phyloP scores from a whole-genome alignment of 1,284 basidiomycete species.

The Sutorius eximius region DNA sequence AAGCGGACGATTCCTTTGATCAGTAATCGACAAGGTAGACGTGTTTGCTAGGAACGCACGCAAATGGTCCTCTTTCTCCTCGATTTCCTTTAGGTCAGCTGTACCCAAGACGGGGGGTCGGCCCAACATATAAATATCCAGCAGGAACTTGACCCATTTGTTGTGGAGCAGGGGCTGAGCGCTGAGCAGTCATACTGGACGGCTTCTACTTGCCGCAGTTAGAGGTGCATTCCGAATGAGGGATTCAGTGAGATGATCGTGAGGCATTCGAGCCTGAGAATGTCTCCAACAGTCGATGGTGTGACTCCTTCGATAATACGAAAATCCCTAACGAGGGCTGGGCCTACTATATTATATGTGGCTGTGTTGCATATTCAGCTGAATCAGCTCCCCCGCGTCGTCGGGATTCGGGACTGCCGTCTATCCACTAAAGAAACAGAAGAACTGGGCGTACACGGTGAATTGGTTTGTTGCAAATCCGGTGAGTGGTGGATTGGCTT shows the following conservation, averaged over 20 bases:
- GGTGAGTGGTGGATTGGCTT: too few relatives aligned
- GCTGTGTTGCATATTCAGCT: too few relatives aligned
- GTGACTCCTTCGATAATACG: background rate
- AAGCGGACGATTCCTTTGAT: background rate
- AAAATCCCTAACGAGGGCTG: too few relatives aligned
- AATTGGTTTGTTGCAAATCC: too few relatives aligned
- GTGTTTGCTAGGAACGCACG: constrained; percentile 30
- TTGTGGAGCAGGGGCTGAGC: constrained; percentile 15
- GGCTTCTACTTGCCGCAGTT: background rate
- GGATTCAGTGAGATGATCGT: background rate
- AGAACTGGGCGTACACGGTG: too few relatives aligned
- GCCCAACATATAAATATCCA: constrained; percentile 40
- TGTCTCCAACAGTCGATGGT: background rate
- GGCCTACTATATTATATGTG: too few relatives aligned
- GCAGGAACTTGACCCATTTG: constrained; percentile 30
- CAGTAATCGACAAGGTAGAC: background rate
- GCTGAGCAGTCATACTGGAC: constrained; percentile 26
- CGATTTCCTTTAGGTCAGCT: constrained; percentile 50
- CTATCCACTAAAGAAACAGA: too few relatives aligned
- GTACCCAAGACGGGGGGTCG: constrained; percentile 49
- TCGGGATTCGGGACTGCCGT: too few relatives aligned
- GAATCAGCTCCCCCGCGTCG: too few relatives aligned
- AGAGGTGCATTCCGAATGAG: background rate
- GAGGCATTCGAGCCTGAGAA: background rate
- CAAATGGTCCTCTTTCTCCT: constrained; percentile 47